These are phyloP conservation scores for Sphaerulina populicola DNA, from an alignment of 2,329 filamentous ascomycete species.

Conservation along the genomic window DNA sequence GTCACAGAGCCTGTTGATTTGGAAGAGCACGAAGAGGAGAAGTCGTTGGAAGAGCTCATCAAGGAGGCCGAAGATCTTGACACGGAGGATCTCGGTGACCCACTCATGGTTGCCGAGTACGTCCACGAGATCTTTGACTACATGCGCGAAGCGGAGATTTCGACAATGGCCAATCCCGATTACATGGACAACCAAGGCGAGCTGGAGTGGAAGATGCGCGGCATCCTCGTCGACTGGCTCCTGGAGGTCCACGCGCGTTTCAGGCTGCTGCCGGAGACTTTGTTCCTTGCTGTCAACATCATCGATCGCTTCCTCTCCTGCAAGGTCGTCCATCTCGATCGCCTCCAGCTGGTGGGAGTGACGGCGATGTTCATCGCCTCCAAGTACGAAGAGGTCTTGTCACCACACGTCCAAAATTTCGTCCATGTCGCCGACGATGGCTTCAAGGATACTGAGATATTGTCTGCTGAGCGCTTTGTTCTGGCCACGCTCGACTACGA, in stretches of 20 bases:
- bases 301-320: conserved; percentile 94
- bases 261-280: conserved; percentile 86
- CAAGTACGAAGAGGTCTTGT: conserved; percentile 97
- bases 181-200: conserved; percentile 96
- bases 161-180: conserved; percentile 75
- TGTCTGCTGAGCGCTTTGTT: conserved; percentile 93
- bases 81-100: conserved; percentile 80
- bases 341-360: conserved; percentile 90
- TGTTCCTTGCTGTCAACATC: conserved; percentile 95
- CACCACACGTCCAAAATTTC: conserved; percentile 94
- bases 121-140: conserved; percentile 97
- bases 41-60: conserved; percentile 33
- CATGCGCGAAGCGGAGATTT: conserved; percentile 72
- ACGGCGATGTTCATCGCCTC: conserved; percentile 99
- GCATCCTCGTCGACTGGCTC: conserved; percentile 94
- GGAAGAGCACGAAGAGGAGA: conserved; percentile 32
- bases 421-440: conserved; percentile 93
- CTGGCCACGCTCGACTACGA: conserved; percentile 89
- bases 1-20: conserved; percentile 31
- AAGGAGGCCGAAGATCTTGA: conserved; percentile 59
- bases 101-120: conserved; percentile 96
- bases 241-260: conserved; percentile 97
- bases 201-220: conserved; percentile 96
- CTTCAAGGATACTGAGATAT: conserved; percentile 88
- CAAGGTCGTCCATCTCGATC: conserved; percentile 92